Percentiles rank a stretch among this genome's conserved stretches.
These are phyloP conservation scores for Datura wrightii DNA, from an alignment of 257 asterid genomes.

Conservation along the genomic window DNA sequence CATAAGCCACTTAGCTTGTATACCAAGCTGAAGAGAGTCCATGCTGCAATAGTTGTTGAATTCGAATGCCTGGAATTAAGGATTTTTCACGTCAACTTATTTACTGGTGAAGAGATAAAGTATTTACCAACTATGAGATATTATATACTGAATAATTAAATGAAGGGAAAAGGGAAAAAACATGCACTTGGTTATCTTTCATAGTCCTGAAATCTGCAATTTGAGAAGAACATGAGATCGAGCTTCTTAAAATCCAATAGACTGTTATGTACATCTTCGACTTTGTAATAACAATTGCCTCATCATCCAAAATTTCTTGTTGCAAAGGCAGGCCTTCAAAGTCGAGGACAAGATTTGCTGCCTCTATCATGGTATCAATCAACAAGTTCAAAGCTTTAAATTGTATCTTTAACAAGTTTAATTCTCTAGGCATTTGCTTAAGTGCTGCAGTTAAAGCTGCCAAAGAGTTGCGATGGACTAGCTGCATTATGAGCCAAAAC, in stretches of 20 bases:
- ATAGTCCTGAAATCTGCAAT: slow-evolving; percentile 54
- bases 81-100: slow-evolving; percentile 24
- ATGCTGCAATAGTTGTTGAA: slow-evolving; percentile 48
- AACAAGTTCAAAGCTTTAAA: slow-evolving; percentile 57
- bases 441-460: slow-evolving; percentile 54
- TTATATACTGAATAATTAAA: not conserved
- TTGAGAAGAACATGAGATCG: slow-evolving; percentile 56
- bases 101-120: slow-evolving; percentile 9
- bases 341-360: slow-evolving; percentile 45
- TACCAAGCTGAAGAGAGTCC: slow-evolving; percentile 59
- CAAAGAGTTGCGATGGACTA: slow-evolving; percentile 47
- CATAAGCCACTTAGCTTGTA: slow-evolving; percentile 52
- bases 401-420: slow-evolving; percentile 38
- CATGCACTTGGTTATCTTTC: slow-evolving; percentile 81
- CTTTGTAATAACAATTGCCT: slow-evolving; percentile 42
- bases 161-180: slow-evolving; percentile 67
- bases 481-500: slow-evolving; percentile 59
- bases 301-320: slow-evolving; percentile 52
- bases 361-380: slow-evolving; percentile 57
- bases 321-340: slow-evolving; percentile 56
- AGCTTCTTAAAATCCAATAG: slow-evolving; percentile 74
- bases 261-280: slow-evolving; percentile 56
- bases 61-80: slow-evolving; percentile 54
- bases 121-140: not conserved
- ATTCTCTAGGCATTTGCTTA: slow-evolving; percentile 46